Conservation (phyloP, 2,329 filamentous ascomycete genomes). For the Dendryphion nanum region DNA sequence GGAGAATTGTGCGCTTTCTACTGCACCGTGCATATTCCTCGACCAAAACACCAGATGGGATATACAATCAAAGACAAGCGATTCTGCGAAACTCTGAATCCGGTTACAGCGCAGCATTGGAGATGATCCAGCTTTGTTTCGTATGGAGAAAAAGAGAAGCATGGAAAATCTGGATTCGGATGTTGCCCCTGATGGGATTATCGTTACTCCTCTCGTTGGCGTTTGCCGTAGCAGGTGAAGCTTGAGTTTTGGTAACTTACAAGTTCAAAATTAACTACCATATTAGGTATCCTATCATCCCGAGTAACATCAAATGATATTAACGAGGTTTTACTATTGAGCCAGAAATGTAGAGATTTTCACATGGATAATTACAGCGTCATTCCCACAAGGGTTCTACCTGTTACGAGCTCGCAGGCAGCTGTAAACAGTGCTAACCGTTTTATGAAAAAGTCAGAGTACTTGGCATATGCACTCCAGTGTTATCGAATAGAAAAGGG, state of each 20-base stretch:
- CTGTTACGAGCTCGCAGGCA: background rate
- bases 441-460: background rate
- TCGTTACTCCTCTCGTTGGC: constrained; percentile 1
- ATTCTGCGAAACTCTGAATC: background rate
- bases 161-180: background rate
- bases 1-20: background rate
- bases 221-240: background rate
- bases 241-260: background rate
- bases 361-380: background rate
- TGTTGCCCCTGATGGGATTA: background rate
- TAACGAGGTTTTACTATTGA: background rate
- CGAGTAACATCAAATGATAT: background rate
- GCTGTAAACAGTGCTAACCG: background rate
- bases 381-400: no score
- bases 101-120: background rate
- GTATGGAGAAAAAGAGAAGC: background rate
- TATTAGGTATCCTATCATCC: background rate
- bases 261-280: background rate
- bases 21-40: constrained; percentile 1
- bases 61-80: background rate
- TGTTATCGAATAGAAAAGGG: background rate
- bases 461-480: background rate
- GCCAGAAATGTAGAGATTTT: background rate
- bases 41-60: background rate
- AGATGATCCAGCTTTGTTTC: background rate